A percentile compares a stretch with the other conserved stretches of the same genome.
Conservation (phyloP, 371 early-diverging fungal genomes). For the Rhizopus arrhizus region DNA sequence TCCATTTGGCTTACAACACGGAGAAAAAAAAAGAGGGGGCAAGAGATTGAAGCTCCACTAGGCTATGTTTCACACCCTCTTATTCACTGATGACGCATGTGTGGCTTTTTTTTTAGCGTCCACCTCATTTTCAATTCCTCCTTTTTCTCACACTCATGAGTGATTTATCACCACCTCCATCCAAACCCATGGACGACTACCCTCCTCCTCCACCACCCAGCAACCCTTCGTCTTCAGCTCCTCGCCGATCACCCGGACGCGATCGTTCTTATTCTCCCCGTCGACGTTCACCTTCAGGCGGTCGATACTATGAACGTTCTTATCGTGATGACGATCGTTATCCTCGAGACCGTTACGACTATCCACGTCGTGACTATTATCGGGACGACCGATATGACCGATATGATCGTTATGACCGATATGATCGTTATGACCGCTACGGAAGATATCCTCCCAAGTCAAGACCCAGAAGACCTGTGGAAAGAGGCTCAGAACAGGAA, state of each 20-base stretch:
- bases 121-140: no score
- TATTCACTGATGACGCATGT: no score
- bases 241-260: constrained; percentile 37
- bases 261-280: constrained; percentile 58
- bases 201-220: constrained; percentile 32
- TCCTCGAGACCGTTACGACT: constrained; percentile 41
- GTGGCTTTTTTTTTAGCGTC: no score
- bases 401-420: constrained; percentile 34
- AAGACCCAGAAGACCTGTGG: constrained; percentile 59
- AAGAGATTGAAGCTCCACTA: no score
- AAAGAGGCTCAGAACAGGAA: constrained; percentile 72
- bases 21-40: no score
- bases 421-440: constrained; percentile 34
- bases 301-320: constrained; percentile 18
- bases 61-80: no score
- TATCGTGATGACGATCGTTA: constrained; percentile 37
- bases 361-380: constrained; percentile 30
- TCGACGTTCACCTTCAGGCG: constrained; percentile 41
- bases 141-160: background rate
- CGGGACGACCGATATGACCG: constrained; percentile 37
- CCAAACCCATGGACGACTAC: constrained; percentile 22
- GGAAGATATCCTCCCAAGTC: constrained; percentile 55
- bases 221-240: constrained; percentile 16
- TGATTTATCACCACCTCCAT: constrained; percentile 10
- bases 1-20: background rate